Evolutionary conservation across 257 asterid genomes (phyloP), one percentile per base, ranked within the genome.

Genomic region (Paulownia fortunei): DNA sequence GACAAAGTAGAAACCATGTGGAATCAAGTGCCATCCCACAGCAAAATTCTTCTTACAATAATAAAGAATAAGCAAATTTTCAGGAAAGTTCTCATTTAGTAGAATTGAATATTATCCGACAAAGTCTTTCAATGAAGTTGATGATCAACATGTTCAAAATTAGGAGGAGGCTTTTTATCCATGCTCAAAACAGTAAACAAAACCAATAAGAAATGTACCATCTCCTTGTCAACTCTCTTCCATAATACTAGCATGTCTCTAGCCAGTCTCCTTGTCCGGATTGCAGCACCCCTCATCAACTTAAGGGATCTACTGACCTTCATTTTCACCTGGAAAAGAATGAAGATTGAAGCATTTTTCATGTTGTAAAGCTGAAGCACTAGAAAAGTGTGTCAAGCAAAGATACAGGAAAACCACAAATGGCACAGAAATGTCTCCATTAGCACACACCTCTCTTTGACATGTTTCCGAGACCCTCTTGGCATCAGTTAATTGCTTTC

Each of bases 181-280:
- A 77, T 66, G 74, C 32, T 51, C 51, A 54, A 73, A 66, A 36
- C 63, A 47, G 42, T 30, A 56, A 73, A 55, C 72, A 65, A 46
- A 73, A 60, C 15, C 49, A 23, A 76, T 37, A 72, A 82, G 66
- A 76, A 32, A 55, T 41, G 27, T 92, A 96, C 98, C 99, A 93
- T 96, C 97, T 96, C 98, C 84, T 93, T 93, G 83, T 96, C 99
- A 55, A 93, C 97, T 92, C 97, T 93, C 89, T 96, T 96, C 99
- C 99, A 96, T 79, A 88, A 88, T 27, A 92, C 94, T 39, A 96
- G 84, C 99, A 96, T 93, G 83, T 93, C 98, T 72, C 96, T 90
- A 6, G 98, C 94, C 88, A 96, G 80, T 87, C 87, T 93, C 87
- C 98, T 87, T 51, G 99, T 92, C 79, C 98, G 90, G 26, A 92